Base-by-base conservation (phyloP, 2,329 filamentous ascomycete genomes). In the Colletotrichum australisinense region DNA sequence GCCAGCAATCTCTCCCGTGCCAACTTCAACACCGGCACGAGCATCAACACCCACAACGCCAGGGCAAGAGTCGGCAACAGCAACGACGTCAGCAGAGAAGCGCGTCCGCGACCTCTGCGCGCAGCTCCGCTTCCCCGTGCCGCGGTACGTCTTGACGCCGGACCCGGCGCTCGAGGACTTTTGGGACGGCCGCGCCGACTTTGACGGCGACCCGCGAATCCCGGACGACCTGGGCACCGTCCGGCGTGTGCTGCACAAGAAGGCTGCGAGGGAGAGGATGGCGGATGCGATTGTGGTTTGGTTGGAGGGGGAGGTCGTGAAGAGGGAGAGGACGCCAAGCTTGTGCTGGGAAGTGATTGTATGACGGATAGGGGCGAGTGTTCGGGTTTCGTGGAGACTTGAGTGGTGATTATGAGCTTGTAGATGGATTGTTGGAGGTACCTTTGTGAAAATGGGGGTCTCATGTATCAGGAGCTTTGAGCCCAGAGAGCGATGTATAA, bases 231-330 rank as follows among this genome's bases (percentile, higher is more conserved):
- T 86, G 0, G 83, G 83, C 3, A 35, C 75, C 6, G 82, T 88
- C 16, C 12, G n/a, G n/a, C 76, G 80, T 5, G 77, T 85, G 9
- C 77, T 78, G 4, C 81, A 83, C 3, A 82, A 80, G 75, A 80
- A 78, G 56, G 72, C 78, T 11, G 80, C 85, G 1, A 84, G 79
- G 75, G 79, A 84, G 72, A 78, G 77, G 67, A 77, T 89, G 4
- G 85, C 86, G 0, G 80, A 83, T 74, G 74, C 76, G 38, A 77
- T 88, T 3, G 74, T 88, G 16, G 73, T 49, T 6, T 83, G 81
- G 77, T 72, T 89, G 35, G 35, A 76, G 14, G 16, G 14, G 14
- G 26, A 53, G 60, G 55, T 62, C 12, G 67, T 78, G 66, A 74
- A 76, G 55, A 75, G 81, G 67, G 63, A 75, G 11, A 58, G 67